Percentiles rank a stretch among this genome's conserved stretches.
Evolutionary conservation across 169 alveolate genomes (phyloP).

Genomic region (Plasmodium gonderi): DNA sequence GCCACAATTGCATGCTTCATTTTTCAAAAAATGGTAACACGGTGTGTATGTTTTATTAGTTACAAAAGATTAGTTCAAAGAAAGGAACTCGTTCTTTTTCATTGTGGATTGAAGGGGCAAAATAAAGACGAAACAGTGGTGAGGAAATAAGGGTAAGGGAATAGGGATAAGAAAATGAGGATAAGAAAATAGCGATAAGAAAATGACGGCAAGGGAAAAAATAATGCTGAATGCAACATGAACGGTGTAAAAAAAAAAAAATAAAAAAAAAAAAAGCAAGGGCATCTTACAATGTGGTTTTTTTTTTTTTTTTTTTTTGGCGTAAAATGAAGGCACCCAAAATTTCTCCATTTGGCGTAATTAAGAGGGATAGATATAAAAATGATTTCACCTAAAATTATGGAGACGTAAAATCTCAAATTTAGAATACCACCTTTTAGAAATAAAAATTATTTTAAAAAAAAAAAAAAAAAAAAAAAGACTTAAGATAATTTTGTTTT

Average conservation of each 20-base stretch:
- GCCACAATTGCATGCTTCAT: not conserved
- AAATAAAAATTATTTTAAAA: not conserved
- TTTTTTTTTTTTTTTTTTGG: conserved; percentile 7
- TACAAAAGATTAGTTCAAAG: not conserved
- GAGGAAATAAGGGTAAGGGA: too few species aligned
- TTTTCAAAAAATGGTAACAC: not conserved
- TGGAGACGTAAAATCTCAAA: not conserved
- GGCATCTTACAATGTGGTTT: too few species aligned
- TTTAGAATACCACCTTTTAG: too few species aligned
- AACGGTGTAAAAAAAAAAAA: too few species aligned
- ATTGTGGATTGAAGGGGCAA: too few species aligned
- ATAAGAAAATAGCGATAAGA: too few species aligned
- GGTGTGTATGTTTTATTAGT: not conserved
- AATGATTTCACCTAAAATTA: not conserved
- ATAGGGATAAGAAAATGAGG: not conserved
- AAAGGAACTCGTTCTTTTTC: too few species aligned
- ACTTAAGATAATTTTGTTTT: not conserved
- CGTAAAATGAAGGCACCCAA: not conserved
- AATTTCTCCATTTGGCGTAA: not conserved
- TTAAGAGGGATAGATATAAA: not conserved
- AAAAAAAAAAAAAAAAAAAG: conserved; percentile 1
- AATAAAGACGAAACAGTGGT: not conserved
- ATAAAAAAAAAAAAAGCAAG: too few species aligned
- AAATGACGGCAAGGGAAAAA: too few species aligned
- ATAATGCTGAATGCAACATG: too few species aligned